phyloP scores from a whole-genome alignment of 1,284 basidiomycete species.

The Naganishia sp. region DNA sequence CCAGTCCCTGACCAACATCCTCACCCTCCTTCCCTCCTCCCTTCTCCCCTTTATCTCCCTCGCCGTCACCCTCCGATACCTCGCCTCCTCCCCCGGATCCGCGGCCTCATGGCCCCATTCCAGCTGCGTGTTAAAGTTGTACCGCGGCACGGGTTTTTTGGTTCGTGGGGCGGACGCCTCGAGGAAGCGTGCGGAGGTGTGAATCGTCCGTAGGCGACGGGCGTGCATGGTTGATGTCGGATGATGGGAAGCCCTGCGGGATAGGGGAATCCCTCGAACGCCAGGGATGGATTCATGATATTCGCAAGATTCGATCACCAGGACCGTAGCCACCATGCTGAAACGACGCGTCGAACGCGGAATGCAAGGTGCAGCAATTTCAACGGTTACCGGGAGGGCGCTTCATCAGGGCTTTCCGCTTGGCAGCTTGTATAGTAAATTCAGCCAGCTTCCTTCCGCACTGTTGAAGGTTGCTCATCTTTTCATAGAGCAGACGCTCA shows the following conservation, averaged over 20 bases:
- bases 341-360: neutral
- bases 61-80: slow-evolving; percentile 71
- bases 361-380: neutral
- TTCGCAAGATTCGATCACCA: too few relatives aligned
- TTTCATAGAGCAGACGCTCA: too few relatives aligned
- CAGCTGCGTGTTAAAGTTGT: slow-evolving; percentile 52
- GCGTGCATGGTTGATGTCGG: neutral
- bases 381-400: too few relatives aligned
- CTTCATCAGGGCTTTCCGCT: too few relatives aligned
- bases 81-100: slow-evolving; percentile 42
- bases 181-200: neutral
- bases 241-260: neutral
- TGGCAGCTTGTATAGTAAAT: too few relatives aligned
- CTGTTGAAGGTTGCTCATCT: too few relatives aligned
- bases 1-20: slow-evolving; percentile 94
- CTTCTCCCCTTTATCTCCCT: slow-evolving; percentile 64
- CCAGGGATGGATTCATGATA: too few relatives aligned
- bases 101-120: slow-evolving; percentile 40
- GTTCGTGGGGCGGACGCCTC: neutral
- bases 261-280: too few relatives aligned
- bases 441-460: too few relatives aligned
- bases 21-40: slow-evolving; percentile 76
- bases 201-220: neutral
- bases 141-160: slow-evolving; percentile 32
- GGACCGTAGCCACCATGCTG: too few relatives aligned